Conservation (phyloP, 2,329 filamentous ascomycete genomes). For the Aspergillus spinulosporus region DNA sequence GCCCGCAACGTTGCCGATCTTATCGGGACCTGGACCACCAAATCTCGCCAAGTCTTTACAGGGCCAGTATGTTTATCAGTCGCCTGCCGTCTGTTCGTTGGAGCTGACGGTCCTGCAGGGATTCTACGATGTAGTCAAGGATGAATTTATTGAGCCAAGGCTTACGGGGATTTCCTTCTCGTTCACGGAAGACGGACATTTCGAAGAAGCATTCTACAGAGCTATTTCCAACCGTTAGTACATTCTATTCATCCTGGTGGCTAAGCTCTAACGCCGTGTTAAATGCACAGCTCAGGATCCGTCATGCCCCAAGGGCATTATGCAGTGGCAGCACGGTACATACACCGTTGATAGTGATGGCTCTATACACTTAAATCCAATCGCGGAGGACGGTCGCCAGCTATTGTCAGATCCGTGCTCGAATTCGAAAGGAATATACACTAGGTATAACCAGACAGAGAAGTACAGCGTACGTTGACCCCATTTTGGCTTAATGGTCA, state of each 20-base stretch:
- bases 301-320: slow-evolving; percentile 62
- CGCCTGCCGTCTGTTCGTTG: neutral
- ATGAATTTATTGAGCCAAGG: slow-evolving; percentile 65
- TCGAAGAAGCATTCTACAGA: slow-evolving; percentile 69
- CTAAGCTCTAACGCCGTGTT: neutral
- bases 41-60: slow-evolving; percentile 67
- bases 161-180: slow-evolving; percentile 72
- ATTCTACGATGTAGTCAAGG: slow-evolving; percentile 68
- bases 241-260: neutral
- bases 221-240: slow-evolving; percentile 67
- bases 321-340: slow-evolving; percentile 73
- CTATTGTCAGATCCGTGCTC: slow-evolving; percentile 65
- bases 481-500: neutral
- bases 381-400: slow-evolving; percentile 67
- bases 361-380: slow-evolving; percentile 60
- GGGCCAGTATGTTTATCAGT: slow-evolving; percentile 57
- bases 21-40: slow-evolving; percentile 72
- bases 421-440: slow-evolving; percentile 58
- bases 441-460: slow-evolving; percentile 66
- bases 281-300: slow-evolving; percentile 55
- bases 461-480: slow-evolving; percentile 55
- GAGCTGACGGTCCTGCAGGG: slow-evolving; percentile 46
- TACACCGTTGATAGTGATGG: slow-evolving; percentile 59
- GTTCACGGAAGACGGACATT: slow-evolving; percentile 67
- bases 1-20: slow-evolving; percentile 52